Evolutionary conservation across 768 basidiomycete species (phyloP), one percentile per base, ranked within the genome.

Genomic region (Hypholoma sublateritium): DNA sequence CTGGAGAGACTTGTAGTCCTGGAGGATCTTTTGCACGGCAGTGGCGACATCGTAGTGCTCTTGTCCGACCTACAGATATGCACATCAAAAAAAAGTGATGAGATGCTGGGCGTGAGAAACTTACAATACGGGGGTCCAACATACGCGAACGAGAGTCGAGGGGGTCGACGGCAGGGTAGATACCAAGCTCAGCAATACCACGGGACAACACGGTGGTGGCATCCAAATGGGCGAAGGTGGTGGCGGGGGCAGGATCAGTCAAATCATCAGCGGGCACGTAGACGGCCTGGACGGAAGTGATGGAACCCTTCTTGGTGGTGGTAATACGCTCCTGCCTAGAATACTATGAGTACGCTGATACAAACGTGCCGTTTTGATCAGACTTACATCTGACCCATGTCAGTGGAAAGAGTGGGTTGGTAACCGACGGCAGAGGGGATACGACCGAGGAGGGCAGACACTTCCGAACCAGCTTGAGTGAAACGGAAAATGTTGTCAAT

Each of bases 401-500:
- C 97, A 72, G 97, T 99, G 63, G 97, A 98, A 59, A 98, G 89
- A 52, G 97, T 98, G 72, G 97, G 97, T 75, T 99, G 97, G 81
- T 99, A 99, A 87, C 97, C 97, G 85, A 99, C 97, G 62, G 97
- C 97, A 65, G 97, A 98, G 65, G 97, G 97, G 71, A 98, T 99
- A 93, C 97, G 97, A 84, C 97, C 97, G 65, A 98, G 91, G 68
- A 99, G 78, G 62, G 97, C 97, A 79, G 97, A 99, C 83, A 98
- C 97, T 75, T 98, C 97, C 62, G 97, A 99, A 88, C 97, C 97
- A 70, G 97, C 97, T 77, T 98, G 97, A 67, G 97, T 99, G 92
- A 99, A 99, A 73, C 97, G 95, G 97, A 99, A 99, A 79, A 99
- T 99, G 87, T 99, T 99, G 91, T 99, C 97, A 73, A 99, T 99